Conservation (phyloP, 805 yeast genomes). For the Debaryomyces maramus region DNA sequence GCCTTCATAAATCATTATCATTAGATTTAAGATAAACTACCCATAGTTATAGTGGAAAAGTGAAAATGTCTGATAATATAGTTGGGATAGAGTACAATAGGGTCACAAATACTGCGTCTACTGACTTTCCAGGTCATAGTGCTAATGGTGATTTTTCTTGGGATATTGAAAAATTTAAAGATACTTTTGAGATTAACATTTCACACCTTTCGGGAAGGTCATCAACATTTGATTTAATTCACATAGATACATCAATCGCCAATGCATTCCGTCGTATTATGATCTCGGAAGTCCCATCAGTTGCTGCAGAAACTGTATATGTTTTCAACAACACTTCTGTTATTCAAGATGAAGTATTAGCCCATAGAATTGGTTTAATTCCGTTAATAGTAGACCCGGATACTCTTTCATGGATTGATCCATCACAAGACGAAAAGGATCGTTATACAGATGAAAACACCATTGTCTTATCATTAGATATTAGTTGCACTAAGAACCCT, state of each 20-base stretch:
- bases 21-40: background rate
- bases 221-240: conserved; percentile 83
- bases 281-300: conserved; percentile 95
- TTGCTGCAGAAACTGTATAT: conserved; percentile 90
- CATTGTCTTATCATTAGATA: conserved; percentile 76
- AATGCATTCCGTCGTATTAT: conserved; percentile 96
- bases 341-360: conserved; percentile 94
- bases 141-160: conserved; percentile 68
- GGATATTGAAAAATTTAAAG: conserved; percentile 79
- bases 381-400: conserved; percentile 94
- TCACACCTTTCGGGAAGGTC: conserved; percentile 62
- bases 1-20: conserved; percentile 1
- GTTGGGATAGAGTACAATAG: conserved; percentile 89
- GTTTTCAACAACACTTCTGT: conserved; percentile 94
- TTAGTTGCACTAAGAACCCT: conserved; percentile 81
- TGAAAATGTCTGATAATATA: conserved; percentile 38
- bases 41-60: background rate
- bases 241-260: conserved; percentile 88
- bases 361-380: conserved; percentile 90
- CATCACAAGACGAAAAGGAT: conserved; percentile 56
- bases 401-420: conserved; percentile 78
- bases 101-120: conserved; percentile 83
- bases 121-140: conserved; percentile 89
- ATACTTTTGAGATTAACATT: conserved; percentile 64
- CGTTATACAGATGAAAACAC: conserved; percentile 87